Evolutionary conservation across 306 rosid genomes (phyloP).

Genomic region (peach (Prunus persica)): Prunus_persica_NCBIv2 NC_034015.1:14411501-14412000

Average conservation of each 20-base stretch:
- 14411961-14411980: background rate
- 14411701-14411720: constrained; percentile 74
- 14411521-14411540: constrained; percentile 96
- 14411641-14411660: background rate
- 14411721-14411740: constrained; percentile 91
- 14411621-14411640: background rate
- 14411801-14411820: background rate
- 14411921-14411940: background rate
- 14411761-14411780: constrained; percentile 98
- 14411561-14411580: constrained; percentile 73
- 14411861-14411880: background rate
- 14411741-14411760: constrained; percentile 72
- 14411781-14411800: constrained; percentile 25
- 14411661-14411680: constrained; percentile 48
- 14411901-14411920: background rate
- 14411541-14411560: constrained; percentile 79
- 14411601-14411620: background rate
- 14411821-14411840: background rate
- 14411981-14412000: background rate
- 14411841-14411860: background rate
- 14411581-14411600: constrained; percentile 96
- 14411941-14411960: background rate
- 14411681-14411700: constrained; percentile 94
- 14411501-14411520: constrained; percentile 93
- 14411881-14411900: background rate